A percentile compares a stretch with the other conserved stretches of the same genome.
Conservation (phyloP, 73 alveolate genomes). For the Paramecium primaurelia region DNA sequence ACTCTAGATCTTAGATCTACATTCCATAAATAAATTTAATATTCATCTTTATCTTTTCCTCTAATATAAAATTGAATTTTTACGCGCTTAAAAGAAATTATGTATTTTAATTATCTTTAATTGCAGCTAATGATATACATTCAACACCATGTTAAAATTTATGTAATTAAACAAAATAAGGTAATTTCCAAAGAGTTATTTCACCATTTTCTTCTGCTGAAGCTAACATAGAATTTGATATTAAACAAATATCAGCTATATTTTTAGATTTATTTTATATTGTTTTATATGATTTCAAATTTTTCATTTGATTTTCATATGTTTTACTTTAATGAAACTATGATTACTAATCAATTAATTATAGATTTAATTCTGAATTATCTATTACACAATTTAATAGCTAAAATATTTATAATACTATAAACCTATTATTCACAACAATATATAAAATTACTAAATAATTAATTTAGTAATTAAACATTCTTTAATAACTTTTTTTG, state of each 20-base stretch:
- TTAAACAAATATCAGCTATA: not conserved
- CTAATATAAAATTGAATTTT: not conserved
- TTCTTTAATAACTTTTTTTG: not conserved
- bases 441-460: not conserved
- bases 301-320: not conserved
- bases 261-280: not conserved
- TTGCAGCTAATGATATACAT: conserved; percentile 17
- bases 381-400: not conserved
- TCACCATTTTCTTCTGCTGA: not conserved
- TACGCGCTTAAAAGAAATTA: conserved; percentile 19
- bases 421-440: not conserved
- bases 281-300: not conserved
- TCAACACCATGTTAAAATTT: conserved; percentile 36
- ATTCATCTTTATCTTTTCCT: conserved; percentile 28
- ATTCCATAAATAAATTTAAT: conserved; percentile 36
- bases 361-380: not conserved
- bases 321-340: not conserved
- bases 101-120: not conserved
- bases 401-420: not conserved
- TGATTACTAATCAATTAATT: not conserved
- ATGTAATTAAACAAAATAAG: not conserved
- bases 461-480: not conserved
- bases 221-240: not conserved
- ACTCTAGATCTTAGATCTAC: conserved; percentile 6
- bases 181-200: conserved; percentile 25